A percentile compares a stretch with the other conserved stretches of the same genome.
These are phyloP conservation scores for Magnolia changhungtana DNA, from an alignment of 164 flowering plant genomes.

Conservation along the genomic window DNA sequence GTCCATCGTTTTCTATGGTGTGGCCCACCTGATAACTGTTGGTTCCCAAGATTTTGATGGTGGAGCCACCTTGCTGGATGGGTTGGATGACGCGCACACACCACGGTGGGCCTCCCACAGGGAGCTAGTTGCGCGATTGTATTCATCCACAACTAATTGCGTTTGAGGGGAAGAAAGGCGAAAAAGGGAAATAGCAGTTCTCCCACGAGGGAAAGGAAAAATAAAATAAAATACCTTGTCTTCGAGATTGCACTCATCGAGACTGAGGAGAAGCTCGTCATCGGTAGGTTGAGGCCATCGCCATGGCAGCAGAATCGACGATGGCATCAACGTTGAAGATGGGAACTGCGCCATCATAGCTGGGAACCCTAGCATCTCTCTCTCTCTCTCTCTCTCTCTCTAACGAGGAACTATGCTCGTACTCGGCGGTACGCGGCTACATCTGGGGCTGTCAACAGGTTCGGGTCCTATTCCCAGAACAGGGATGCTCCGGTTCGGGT, in stretches of 20 bases:
- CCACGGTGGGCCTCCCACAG: not conserved
- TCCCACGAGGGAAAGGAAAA: not conserved
- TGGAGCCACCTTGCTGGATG: too few species aligned
- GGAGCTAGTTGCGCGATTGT: not conserved
- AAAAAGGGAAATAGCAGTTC: not conserved
- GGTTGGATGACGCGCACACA: not conserved
- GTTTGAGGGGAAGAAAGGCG: too few species aligned
- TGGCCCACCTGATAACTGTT: too few species aligned
- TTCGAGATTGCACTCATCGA: slow-evolving; percentile 81
- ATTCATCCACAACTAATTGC: not conserved
- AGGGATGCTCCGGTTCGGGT: too few species aligned
- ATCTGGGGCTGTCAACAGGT: too few species aligned
- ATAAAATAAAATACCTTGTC: slow-evolving; percentile 59
- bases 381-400: not conserved
- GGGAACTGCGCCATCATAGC: slow-evolving; percentile 75
- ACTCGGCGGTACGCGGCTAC: too few species aligned
- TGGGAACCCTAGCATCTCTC: slow-evolving; percentile 44
- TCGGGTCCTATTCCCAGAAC: too few species aligned
- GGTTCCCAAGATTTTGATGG: too few species aligned
- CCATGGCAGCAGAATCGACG: slow-evolving; percentile 63
- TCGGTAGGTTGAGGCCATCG: slow-evolving; percentile 83
- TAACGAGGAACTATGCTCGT: not conserved
- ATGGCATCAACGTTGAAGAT: slow-evolving; percentile 52
- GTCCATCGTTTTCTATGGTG: too few species aligned
- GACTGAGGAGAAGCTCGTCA: slow-evolving; percentile 77